These are phyloP conservation scores for Zygosaccharomyces bisporus DNA, from an alignment of 805 yeast genomes.

Conservation along the genomic window DNA sequence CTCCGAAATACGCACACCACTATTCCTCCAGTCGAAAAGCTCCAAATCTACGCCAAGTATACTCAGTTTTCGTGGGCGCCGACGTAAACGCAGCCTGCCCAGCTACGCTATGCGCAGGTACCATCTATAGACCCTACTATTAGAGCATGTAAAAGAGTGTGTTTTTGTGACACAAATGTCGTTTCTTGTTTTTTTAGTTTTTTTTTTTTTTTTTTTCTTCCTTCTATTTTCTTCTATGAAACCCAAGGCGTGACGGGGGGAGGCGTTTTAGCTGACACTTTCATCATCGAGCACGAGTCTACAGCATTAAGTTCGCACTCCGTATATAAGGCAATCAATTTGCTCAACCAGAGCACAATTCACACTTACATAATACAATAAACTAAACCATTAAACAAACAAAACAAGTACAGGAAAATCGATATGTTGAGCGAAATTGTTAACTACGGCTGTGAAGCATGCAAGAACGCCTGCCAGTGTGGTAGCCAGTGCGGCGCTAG, in stretches of 20 bases:
- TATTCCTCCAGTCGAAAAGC: background rate
- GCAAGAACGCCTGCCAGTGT: constrained; percentile 8
- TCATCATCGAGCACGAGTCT: background rate
- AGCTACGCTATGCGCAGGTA: background rate
- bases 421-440: constrained; percentile 6
- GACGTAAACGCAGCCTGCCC: background rate
- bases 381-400: too few relatives aligned
- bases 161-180: background rate
- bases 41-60: background rate
- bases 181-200: constrained; percentile 2
- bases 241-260: too few relatives aligned
- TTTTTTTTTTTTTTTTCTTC: too few relatives aligned
- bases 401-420: too few relatives aligned
- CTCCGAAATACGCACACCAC: constrained; percentile 3
- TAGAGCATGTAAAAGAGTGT: background rate
- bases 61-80: background rate
- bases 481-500: constrained; percentile 6
- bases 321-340: constrained; percentile 1
- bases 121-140: background rate
- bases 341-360: background rate
- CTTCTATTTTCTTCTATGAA: too few relatives aligned
- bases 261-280: background rate
- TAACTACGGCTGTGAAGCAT: constrained; percentile 1
- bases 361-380: too few relatives aligned
- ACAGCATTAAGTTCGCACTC: background rate